Conservation (phyloP, 768 basidiomycete genomes). For the Rhizopogon rudus region DNA sequence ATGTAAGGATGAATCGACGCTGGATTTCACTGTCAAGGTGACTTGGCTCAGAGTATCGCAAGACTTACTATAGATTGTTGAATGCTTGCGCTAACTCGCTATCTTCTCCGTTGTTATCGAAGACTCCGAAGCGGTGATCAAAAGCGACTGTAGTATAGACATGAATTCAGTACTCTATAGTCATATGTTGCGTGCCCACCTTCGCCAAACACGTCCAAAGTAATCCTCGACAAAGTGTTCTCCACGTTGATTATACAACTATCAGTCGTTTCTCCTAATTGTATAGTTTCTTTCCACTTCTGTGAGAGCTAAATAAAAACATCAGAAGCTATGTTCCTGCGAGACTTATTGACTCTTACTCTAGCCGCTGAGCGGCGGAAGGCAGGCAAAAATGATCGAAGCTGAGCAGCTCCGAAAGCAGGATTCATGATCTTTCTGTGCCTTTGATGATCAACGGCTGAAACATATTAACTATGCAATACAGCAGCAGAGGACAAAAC, state of each 20-base stretch:
- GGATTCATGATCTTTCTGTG: constrained; percentile 27
- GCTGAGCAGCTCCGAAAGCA: constrained; percentile 20
- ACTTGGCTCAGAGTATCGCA: neutral
- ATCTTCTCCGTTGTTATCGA: constrained; percentile 6
- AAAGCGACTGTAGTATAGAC: constrained; percentile 14
- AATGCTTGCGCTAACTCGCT: constrained; percentile 13
- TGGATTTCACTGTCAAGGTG: neutral
- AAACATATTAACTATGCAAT: neutral
- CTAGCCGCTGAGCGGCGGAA: constrained; percentile 18
- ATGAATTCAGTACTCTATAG: neutral
- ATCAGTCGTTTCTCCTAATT: constrained; percentile 1
- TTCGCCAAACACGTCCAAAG: constrained; percentile 24
- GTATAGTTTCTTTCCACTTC: constrained; percentile 18
- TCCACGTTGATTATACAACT: constrained; percentile 13
- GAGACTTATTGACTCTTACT: constrained; percentile 4
- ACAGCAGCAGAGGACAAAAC: neutral
- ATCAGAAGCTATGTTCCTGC: neutral
- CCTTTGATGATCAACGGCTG: constrained; percentile 20
- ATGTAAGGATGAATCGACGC: constrained; percentile 18
- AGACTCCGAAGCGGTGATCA: constrained; percentile 16
- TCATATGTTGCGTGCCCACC: constrained; percentile 7
- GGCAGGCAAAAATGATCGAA: constrained; percentile 18
- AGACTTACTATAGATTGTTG: constrained; percentile 12
- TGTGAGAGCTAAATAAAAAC: constrained; percentile 13
- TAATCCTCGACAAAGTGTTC: constrained; percentile 16